phyloP scores from a whole-genome alignment of 331 rosid genomes.

The Pyrus hybrid region DNA sequence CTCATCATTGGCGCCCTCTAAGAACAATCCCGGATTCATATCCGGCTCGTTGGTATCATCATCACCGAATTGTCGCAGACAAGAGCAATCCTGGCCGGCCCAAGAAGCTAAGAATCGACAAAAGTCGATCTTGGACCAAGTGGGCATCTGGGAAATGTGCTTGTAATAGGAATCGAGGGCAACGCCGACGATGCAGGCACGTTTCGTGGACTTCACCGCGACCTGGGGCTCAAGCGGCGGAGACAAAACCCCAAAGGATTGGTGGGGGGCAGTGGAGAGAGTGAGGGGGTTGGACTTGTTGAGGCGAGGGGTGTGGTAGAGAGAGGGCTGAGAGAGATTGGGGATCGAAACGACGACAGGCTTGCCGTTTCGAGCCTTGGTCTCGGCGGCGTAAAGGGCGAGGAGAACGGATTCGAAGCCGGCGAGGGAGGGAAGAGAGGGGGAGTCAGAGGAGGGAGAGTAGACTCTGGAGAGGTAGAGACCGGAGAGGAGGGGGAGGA shows the following conservation, averaged over 20 bases:
- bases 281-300: constrained; percentile 6
- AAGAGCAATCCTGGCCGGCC: constrained; percentile 85
- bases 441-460: constrained; percentile 37
- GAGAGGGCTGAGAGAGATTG: constrained; percentile 78
- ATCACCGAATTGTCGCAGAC: constrained; percentile 40
- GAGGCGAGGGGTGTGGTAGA: constrained; percentile 59
- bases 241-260: constrained; percentile 54
- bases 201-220: constrained; percentile 84
- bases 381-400: constrained; percentile 74
- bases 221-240: constrained; percentile 71
- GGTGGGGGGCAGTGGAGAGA: not conserved
- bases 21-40: constrained; percentile 12
- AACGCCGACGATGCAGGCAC: constrained; percentile 75
- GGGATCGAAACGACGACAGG: constrained; percentile 71
- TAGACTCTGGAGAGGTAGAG: constrained; percentile 77
- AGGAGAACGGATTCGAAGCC: constrained; percentile 93
- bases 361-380: constrained; percentile 71
- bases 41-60: not conserved
- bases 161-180: constrained; percentile 69
- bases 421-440: constrained; percentile 57
- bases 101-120: constrained; percentile 59
- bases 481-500: constrained; percentile 71
- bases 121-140: constrained; percentile 81
- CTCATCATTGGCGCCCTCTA: constrained; percentile 21
- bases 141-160: constrained; percentile 95